Conservation (phyloP, 1,284 basidiomycete species). For the Microbotryum violaceum region DNA sequence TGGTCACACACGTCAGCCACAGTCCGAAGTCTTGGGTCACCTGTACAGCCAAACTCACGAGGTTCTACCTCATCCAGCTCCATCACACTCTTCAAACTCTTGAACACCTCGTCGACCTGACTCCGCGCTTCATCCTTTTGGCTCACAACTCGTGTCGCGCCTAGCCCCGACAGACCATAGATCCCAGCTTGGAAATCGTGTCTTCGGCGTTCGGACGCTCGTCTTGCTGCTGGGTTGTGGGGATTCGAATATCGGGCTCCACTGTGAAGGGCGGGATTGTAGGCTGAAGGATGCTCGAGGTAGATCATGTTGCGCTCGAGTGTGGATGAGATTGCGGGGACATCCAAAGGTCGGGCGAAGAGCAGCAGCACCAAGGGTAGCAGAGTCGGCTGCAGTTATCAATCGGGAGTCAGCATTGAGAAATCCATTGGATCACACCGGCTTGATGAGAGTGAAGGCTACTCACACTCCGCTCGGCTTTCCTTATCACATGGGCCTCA, state of each 20-base stretch:
- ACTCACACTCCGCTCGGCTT: slow-evolving; percentile 42
- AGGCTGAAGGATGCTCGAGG: slow-evolving; percentile 66
- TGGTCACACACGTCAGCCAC: not conserved
- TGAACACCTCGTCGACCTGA: slow-evolving; percentile 90
- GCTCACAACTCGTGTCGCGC: not conserved
- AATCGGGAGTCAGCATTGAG: slow-evolving; percentile 1
- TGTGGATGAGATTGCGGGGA: slow-evolving; percentile 66
- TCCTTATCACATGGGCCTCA: slow-evolving; percentile 53
- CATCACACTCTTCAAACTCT: slow-evolving; percentile 74
- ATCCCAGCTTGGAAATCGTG: slow-evolving; percentile 8
- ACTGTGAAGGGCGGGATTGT: slow-evolving; percentile 54
- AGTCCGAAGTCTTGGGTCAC: slow-evolving; percentile 21
- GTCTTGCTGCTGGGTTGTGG: slow-evolving; percentile 70
- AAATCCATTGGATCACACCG: too few relatives aligned
- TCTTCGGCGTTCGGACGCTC: slow-evolving; percentile 24
- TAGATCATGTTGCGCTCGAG: slow-evolving; percentile 55
- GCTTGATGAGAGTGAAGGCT: too few relatives aligned
- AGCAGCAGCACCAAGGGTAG: slow-evolving; percentile 76
- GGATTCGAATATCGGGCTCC: slow-evolving; percentile 72
- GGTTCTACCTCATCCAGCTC: slow-evolving; percentile 79
- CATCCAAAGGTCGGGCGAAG: slow-evolving; percentile 86
- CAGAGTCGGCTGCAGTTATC: slow-evolving; percentile 57
- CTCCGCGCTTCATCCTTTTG: not conserved
- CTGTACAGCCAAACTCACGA: slow-evolving; percentile 47
- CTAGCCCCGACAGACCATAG: not conserved